phyloP scores from a whole-genome alignment of 306 rosid species.

The Lagenaria siceraria region DNA sequence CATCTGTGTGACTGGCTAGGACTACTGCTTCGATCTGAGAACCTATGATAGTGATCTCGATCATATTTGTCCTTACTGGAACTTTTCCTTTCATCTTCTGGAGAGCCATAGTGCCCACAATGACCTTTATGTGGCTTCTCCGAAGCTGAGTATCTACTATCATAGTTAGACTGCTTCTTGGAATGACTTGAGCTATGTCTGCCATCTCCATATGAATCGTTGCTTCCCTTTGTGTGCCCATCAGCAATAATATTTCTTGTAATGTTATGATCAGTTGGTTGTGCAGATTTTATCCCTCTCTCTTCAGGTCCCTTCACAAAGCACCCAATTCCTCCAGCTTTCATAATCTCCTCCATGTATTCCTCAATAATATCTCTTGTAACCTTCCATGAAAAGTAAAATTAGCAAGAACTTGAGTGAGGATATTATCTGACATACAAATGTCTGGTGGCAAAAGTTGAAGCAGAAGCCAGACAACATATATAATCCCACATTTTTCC shows the following conservation, averaged over 20 bases:
- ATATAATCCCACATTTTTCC: not conserved
- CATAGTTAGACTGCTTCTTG: constrained; percentile 24
- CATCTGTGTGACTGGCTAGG: constrained; percentile 23
- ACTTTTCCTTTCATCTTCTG: constrained; percentile 23
- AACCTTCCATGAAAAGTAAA: constrained; percentile 29
- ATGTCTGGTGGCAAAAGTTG: not conserved
- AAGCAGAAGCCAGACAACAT: not conserved
- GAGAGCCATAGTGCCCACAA: constrained; percentile 16
- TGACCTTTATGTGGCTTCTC: constrained; percentile 20
- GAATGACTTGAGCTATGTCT: constrained; percentile 17
- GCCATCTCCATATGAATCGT: constrained; percentile 18
- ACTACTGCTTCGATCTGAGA: constrained; percentile 37
- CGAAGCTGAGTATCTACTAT: constrained; percentile 14
- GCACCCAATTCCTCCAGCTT: constrained; percentile 58
- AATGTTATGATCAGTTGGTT: constrained; percentile 20
- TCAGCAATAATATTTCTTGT: constrained; percentile 14
- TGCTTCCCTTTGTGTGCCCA: constrained; percentile 17
- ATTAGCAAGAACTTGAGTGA: not conserved
- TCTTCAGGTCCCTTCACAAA: constrained; percentile 35
- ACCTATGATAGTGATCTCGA: constrained; percentile 26
- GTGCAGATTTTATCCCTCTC: constrained; percentile 23
- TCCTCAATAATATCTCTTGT: constrained; percentile 71
- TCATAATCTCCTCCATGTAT: constrained; percentile 69
- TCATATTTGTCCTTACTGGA: constrained; percentile 18
- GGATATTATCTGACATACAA: not conserved